phyloP scores from a whole-genome alignment of 768 basidiomycete species.

The Suillus alpinus region DNA sequence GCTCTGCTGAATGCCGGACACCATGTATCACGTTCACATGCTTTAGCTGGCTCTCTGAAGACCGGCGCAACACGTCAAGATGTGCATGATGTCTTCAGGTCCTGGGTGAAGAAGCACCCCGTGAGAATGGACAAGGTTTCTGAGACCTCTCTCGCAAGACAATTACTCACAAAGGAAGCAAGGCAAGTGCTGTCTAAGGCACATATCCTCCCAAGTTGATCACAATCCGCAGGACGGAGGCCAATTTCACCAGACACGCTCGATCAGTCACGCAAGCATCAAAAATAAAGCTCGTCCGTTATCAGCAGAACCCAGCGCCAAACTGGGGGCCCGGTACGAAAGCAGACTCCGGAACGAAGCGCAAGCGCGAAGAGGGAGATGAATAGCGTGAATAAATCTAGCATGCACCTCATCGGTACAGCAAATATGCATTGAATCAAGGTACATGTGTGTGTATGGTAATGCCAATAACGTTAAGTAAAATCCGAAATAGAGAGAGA shows the following conservation, averaged over 20 bases:
- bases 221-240: slow-evolving; percentile 42
- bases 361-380: slow-evolving; percentile 20
- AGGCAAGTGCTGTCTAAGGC: slow-evolving; percentile 42
- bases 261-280: slow-evolving; percentile 56
- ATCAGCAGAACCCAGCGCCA: slow-evolving; percentile 86
- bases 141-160: slow-evolving; percentile 64
- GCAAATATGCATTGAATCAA: neutral
- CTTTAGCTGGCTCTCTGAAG: slow-evolving; percentile 85
- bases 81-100: slow-evolving; percentile 80
- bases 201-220: neutral
- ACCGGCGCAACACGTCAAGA: slow-evolving; percentile 72
- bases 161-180: slow-evolving; percentile 66
- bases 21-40: slow-evolving; percentile 87
- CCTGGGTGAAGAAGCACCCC: slow-evolving; percentile 80
- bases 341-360: slow-evolving; percentile 42
- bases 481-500: neutral
- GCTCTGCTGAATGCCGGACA: slow-evolving; percentile 87
- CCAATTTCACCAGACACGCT: slow-evolving; percentile 79
- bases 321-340: slow-evolving; percentile 90
- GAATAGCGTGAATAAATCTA: slow-evolving; percentile 7
- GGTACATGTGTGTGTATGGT: neutral
- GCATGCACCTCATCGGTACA: neutral
- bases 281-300: slow-evolving; percentile 77
- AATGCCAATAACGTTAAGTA: neutral
- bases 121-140: slow-evolving; percentile 83